Evolutionary conservation across 768 basidiomycete species (phyloP).

Genomic region (Rhodotorula graminis): DNA sequence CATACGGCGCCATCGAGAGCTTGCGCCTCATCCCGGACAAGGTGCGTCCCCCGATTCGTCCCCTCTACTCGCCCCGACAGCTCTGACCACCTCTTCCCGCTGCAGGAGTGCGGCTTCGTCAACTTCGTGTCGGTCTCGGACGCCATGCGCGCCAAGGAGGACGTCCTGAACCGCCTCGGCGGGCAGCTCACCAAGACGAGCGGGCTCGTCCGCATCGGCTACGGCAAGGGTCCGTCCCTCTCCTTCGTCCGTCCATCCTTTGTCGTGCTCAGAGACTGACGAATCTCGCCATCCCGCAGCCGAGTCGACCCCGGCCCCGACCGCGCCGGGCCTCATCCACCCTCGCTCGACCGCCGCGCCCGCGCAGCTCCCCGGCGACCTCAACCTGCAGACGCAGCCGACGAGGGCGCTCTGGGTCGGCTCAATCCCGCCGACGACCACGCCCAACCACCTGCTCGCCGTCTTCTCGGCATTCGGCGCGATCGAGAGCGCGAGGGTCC

Average conservation of each 20-base stretch:
- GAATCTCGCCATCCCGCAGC: neutral
- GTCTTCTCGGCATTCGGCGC: constrained; percentile 97
- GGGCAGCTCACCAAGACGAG: constrained; percentile 57
- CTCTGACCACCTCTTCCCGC: neutral
- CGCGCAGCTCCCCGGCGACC: constrained; percentile 3
- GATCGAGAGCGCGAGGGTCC: constrained; percentile 90
- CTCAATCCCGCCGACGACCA: constrained; percentile 83
- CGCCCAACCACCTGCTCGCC: constrained; percentile 86
- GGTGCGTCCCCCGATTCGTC: too few relatives aligned
- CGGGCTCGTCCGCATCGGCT: constrained; percentile 94
- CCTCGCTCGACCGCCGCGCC: constrained; percentile 25
- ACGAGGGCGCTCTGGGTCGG: constrained; percentile 97
- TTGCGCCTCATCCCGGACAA: constrained; percentile 92
- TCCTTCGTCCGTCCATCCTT: neutral
- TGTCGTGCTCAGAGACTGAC: neutral
- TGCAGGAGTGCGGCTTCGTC: constrained; percentile 97
- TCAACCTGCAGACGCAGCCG: constrained; percentile 74
- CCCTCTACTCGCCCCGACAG: too few relatives aligned
- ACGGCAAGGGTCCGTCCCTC: constrained; percentile 67
- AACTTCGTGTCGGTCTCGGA: constrained; percentile 93
- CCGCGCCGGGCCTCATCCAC: constrained; percentile 28
- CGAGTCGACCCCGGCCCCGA: constrained; percentile 24
- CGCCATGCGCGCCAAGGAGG: constrained; percentile 95
- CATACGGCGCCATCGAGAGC: constrained; percentile 95
- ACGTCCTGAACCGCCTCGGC: constrained; percentile 89